Conservation (phyloP, 1,284 basidiomycete genomes). For the Rhodotorula sp. region DNA sequence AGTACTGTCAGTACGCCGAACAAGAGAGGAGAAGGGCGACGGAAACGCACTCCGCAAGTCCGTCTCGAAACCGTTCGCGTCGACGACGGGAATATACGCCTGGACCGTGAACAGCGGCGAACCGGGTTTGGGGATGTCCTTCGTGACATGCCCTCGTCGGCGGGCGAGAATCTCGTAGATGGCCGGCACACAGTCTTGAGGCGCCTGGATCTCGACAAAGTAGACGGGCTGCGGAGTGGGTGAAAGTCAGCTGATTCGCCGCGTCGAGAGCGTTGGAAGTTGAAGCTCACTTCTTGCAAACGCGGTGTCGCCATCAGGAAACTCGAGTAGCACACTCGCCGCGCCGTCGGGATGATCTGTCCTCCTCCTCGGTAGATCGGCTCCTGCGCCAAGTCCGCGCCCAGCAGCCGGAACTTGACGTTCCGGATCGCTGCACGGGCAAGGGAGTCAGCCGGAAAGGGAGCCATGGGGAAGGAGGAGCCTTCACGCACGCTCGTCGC, state of each 20-base stretch:
- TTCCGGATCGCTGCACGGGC: slow-evolving; percentile 79
- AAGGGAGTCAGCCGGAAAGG: not conserved
- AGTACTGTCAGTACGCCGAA: not conserved
- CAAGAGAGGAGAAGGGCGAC: not conserved
- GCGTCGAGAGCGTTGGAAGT: too few relatives aligned
- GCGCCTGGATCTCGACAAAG: slow-evolving; percentile 96
- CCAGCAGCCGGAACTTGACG: slow-evolving; percentile 94
- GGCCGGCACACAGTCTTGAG: slow-evolving; percentile 95
- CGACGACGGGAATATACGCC: slow-evolving; percentile 95
- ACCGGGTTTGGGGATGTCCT: slow-evolving; percentile 95
- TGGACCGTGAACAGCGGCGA: slow-evolving; percentile 96
- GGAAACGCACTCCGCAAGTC: slow-evolving; percentile 67
- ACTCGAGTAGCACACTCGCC: slow-evolving; percentile 97
- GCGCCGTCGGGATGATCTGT: slow-evolving; percentile 95
- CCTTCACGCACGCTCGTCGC: slow-evolving; percentile 84
- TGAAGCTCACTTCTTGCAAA: slow-evolving; percentile 44
- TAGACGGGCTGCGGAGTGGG: slow-evolving; percentile 82
- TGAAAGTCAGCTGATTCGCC: not conserved
- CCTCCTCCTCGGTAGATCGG: slow-evolving; percentile 97
- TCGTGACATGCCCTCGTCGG: slow-evolving; percentile 94
- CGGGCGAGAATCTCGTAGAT: slow-evolving; percentile 97
- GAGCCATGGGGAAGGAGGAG: not conserved
- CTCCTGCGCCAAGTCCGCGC: slow-evolving; percentile 85
- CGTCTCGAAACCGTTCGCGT: slow-evolving; percentile 98
- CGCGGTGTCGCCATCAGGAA: slow-evolving; percentile 71